Base-by-base conservation (phyloP, 805 yeast species). In the Lachancea lanzarotensis region DNA sequence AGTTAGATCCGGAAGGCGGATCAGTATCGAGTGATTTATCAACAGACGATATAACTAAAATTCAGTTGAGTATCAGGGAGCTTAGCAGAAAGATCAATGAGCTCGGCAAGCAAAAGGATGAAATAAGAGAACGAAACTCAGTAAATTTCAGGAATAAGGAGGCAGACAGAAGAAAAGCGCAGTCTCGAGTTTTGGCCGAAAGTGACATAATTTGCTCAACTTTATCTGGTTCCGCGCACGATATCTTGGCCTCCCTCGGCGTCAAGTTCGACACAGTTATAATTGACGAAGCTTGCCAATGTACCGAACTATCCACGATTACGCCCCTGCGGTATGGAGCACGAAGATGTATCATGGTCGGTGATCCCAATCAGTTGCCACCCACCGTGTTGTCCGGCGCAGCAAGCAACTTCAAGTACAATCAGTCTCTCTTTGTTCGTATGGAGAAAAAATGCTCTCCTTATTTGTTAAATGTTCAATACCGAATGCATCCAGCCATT, bases 331-430 rank as follows among this genome's bases (percentile, higher is more conserved):
- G 95, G 57, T 93, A 90, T 62, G 98, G 98, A 1, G 85, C 95
- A 55, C 81, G 75, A 48, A 79, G 81, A 45, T 91, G 98, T 68
- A 83, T 93, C 40, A 84, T 93, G 95, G 98, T 93, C 38, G 98
- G 98, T 62, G 98, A 93, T 68, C 98, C 98, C 2, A 90, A 93
- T 61, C 98, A 93, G 67, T 73, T 93, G 50, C 98, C 98, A 0
- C 98, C 98, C 0, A 91, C 98, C 0, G 98, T 91, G 10, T 67
- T 93, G 16, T 91, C 97, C 0, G 89, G 84, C 54, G 82, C 79
- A 12, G 98, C 98, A 1, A 82, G 95, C 1, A 70, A 77, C 3
- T 76, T 72, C 54, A 78, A 79, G 35, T 93, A 93, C 59, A 96
- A 91, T 51, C 96, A 91, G 63, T 84, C 95, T 59, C 70, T 93